phyloP scores from a whole-genome alignment of 2,329 filamentous ascomycete genomes.

The Aspergillus amoenus region DNA sequence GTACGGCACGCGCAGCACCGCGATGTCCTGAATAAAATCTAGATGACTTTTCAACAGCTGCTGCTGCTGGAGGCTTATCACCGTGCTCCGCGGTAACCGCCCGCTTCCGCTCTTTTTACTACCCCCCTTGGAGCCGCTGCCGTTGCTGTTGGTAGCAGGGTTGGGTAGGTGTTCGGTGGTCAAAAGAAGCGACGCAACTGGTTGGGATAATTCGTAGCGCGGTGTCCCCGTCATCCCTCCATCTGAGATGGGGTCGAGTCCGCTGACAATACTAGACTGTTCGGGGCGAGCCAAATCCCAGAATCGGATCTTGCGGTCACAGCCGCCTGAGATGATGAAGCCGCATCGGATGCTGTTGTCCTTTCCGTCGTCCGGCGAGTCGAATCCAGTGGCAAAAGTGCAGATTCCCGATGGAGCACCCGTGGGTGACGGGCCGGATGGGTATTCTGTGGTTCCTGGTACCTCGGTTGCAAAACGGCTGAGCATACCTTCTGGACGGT shows the following conservation, averaged over 20 bases:
- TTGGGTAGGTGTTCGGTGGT: slow-evolving; percentile 63
- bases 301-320: slow-evolving; percentile 87
- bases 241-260: slow-evolving; percentile 67
- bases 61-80: slow-evolving; percentile 86
- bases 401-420: slow-evolving; percentile 57
- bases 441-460: slow-evolving; percentile 59
- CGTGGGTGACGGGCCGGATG: slow-evolving; percentile 18
- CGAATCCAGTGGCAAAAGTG: slow-evolving; percentile 71
- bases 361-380: slow-evolving; percentile 64
- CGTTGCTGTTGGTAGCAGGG: slow-evolving; percentile 17
- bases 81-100: slow-evolving; percentile 69
- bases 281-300: slow-evolving; percentile 85
- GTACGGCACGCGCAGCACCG: slow-evolving; percentile 84
- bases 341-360: slow-evolving; percentile 63
- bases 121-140: slow-evolving; percentile 27
- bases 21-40: slow-evolving; percentile 83
- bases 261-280: slow-evolving; percentile 76
- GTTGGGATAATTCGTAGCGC: slow-evolving; percentile 67
- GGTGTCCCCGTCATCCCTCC: slow-evolving; percentile 52
- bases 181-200: slow-evolving; percentile 62
- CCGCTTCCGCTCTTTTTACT: slow-evolving; percentile 36
- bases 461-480: slow-evolving; percentile 68
- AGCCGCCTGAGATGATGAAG: slow-evolving; percentile 83
- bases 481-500: slow-evolving; percentile 82
- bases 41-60: slow-evolving; percentile 81